A percentile compares a stretch with the other conserved stretches of the same genome.
Evolutionary conservation across 352 stramenopile species (phyloP).

Genomic region (Globisporangium perplexum): DNA sequence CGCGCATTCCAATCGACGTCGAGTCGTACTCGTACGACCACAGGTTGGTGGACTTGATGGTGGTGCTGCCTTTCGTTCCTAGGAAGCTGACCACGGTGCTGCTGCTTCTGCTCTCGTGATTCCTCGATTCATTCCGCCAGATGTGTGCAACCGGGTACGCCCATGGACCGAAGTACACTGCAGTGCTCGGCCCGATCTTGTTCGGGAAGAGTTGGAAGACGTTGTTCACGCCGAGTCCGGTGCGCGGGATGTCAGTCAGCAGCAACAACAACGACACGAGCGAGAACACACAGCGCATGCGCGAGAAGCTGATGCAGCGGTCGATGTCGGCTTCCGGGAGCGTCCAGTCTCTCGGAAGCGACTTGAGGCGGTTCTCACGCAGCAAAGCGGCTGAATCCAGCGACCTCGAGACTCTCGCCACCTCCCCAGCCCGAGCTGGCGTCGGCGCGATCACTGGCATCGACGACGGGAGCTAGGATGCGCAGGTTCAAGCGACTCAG

Average conservation of each 20-base stretch:
- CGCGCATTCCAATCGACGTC: conserved; percentile 22
- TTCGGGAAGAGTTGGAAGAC: conserved; percentile 21
- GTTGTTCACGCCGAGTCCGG: conserved; percentile 25
- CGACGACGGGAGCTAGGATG: no score
- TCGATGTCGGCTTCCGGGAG: conserved; percentile 23
- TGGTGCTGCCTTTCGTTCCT: conserved; percentile 11
- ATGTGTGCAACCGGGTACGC: conserved; percentile 37
- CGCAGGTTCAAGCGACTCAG: no score
- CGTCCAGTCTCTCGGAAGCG: conserved; percentile 6
- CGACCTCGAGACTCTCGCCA: neutral
- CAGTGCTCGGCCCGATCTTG: conserved; percentile 18
- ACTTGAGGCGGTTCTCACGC: neutral
- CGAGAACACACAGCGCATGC: conserved; percentile 26
- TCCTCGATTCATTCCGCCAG: neutral
- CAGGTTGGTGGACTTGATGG: conserved; percentile 9
- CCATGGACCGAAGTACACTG: conserved; percentile 37
- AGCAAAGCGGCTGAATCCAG: neutral
- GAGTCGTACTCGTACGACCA: conserved; percentile 41
- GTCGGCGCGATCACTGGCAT: neutral
- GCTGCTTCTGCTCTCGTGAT: conserved; percentile 1
- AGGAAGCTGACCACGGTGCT: conserved; percentile 5
- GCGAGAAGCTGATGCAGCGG: conserved; percentile 20
- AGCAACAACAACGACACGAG: conserved; percentile 30
- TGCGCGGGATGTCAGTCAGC: conserved; percentile 47
- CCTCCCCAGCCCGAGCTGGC: neutral